Evolutionary conservation across 352 stramenopile species (phyloP), one percentile per base, ranked within the genome.

Genomic region (Phytophthora citrophthora): DNA sequence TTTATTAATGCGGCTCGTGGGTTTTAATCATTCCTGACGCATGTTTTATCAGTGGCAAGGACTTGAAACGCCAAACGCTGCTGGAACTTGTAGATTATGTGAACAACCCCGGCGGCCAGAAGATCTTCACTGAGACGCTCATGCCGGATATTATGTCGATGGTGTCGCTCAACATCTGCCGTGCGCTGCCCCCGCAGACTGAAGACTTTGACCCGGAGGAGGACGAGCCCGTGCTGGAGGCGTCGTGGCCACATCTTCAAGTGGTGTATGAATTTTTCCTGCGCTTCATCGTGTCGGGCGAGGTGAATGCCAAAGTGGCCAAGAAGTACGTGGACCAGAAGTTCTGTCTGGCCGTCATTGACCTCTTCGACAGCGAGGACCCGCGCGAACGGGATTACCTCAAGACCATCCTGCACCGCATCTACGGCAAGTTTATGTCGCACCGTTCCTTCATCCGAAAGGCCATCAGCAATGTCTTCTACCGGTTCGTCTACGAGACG

Each of bases 211-310:
- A 99, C 74, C 97, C 97, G 1, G 97, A 99, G 65, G 97, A 99
- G 81, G 97, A 99, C 62, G 97, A 99, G 64, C 96, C 95, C 13
- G 91, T 99, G 26, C 74, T 99, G 39, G 97, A 99, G 76, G 86
- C 93, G 5, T 95, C 96, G 43, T 99, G 97, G 97, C 96, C 97
- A 43, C 97, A 99, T 75, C 74, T 99, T 61, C 88, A 97, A 80
- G 80, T 99, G 43, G 97, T 99, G 20, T 99, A 99, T 78, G 97
- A 99, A 74, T 99, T 99, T 69, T 98, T 99, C 65, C 81, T 99
- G 50, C 91, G 97, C 44, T 99, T 99, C 74, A 98, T 99, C 57
- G 90, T 99, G 8, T 98, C 83, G 31, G 83, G 86, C n/a, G 96
- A 99, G 77, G 97, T 99, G 29, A 98, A 98, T 64, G 96, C 97